Conservation (phyloP, 2,329 filamentous ascomycete species). For the Endoconidiophora laricicola region DNA sequence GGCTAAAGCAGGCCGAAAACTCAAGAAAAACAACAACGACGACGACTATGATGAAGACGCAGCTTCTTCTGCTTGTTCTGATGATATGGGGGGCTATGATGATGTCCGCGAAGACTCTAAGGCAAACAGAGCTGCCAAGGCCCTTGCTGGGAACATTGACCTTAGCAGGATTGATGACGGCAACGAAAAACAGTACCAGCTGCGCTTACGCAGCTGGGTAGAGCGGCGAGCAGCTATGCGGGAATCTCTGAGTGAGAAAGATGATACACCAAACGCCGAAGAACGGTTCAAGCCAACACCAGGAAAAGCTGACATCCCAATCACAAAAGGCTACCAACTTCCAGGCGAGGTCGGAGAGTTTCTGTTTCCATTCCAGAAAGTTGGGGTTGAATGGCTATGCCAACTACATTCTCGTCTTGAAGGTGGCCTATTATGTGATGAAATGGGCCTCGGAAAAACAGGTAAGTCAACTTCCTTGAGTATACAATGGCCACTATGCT, state of each 20-base stretch:
- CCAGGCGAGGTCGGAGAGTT: conserved; percentile 88
- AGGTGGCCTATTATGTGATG: conserved; percentile 88
- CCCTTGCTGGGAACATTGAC: conserved; percentile 22
- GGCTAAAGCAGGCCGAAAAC: conserved; percentile 1
- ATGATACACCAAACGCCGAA: conserved; percentile 25
- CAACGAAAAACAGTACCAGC: conserved; percentile 65
- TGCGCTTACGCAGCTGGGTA: conserved; percentile 61
- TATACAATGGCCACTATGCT: background rate
- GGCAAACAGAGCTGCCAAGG: conserved; percentile 9
- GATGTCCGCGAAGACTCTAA: conserved; percentile 10
- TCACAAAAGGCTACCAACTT: conserved; percentile 61
- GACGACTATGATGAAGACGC: conserved; percentile 3
- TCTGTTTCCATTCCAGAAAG: conserved; percentile 93
- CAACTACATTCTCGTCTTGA: conserved; percentile 81
- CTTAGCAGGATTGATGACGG: conserved; percentile 65
- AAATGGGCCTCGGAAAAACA: conserved; percentile 98
- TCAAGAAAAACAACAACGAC: background rate
- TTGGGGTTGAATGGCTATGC: conserved; percentile 88
- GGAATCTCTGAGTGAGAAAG: conserved; percentile 19
- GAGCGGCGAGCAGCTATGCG: conserved; percentile 10
- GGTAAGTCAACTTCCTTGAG: conserved; percentile 15
- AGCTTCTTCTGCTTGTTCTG: background rate
- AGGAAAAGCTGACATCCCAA: conserved; percentile 55
- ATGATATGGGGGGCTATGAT: conserved; percentile 10
- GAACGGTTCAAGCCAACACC: conserved; percentile 84